phyloP scores from a whole-genome alignment of 495 filamentous ascomycete genomes.

The Astrothelium subdiscretum region DNA sequence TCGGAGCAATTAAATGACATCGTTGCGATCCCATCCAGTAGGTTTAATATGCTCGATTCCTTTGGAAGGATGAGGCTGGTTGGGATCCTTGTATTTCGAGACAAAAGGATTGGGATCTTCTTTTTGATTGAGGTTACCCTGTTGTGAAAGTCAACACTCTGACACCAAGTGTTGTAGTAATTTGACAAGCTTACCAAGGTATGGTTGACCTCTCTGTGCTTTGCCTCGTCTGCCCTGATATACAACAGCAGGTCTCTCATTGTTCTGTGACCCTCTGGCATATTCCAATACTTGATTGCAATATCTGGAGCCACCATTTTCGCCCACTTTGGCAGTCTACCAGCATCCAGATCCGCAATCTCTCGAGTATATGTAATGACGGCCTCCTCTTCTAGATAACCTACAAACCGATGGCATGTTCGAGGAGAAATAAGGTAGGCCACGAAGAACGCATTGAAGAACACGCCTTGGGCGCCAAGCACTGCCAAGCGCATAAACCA shows the following conservation, averaged over 20 bases:
- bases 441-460: slow-evolving; percentile 89
- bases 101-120: slow-evolving; percentile 86
- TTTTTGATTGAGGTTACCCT: slow-evolving; percentile 59
- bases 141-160: not conserved
- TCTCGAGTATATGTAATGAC: slow-evolving; percentile 88
- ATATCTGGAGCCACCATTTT: slow-evolving; percentile 74
- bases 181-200: slow-evolving; percentile 44
- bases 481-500: slow-evolving; percentile 83
- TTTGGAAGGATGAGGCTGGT: slow-evolving; percentile 55
- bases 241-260: slow-evolving; percentile 84
- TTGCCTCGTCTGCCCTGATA: slow-evolving; percentile 89
- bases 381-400: slow-evolving; percentile 93
- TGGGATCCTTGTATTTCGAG: slow-evolving; percentile 53
- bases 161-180: slow-evolving; percentile 2
- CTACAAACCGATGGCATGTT: slow-evolving; percentile 91
- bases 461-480: slow-evolving; percentile 73
- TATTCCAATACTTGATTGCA: slow-evolving; percentile 80
- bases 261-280: slow-evolving; percentile 70
- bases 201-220: slow-evolving; percentile 95
- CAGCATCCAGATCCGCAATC: slow-evolving; percentile 74
- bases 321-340: slow-evolving; percentile 72
- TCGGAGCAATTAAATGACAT: slow-evolving; percentile 50
- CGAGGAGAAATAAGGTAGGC: slow-evolving; percentile 80
- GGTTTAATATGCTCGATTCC: slow-evolving; percentile 56
- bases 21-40: slow-evolving; percentile 71